Evolutionary conservation across 2,329 filamentous ascomycete species (phyloP), one percentile per base, ranked within the genome.

Genomic region (Tolypocladium pustulatum): DNA sequence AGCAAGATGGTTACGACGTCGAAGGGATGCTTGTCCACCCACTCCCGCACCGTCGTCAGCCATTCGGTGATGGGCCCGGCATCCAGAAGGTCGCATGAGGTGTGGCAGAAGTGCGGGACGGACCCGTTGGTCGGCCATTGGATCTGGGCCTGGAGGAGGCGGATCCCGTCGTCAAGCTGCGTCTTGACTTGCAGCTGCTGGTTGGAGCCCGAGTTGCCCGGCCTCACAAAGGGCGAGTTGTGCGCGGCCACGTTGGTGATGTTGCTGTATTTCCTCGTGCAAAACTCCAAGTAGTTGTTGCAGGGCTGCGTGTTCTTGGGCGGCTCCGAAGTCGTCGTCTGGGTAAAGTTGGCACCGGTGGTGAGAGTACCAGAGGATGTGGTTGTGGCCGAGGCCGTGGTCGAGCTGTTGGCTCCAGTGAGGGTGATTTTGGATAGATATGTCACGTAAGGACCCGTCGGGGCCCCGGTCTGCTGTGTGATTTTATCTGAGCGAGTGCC

Each of bases 1-100:
- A 97, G 85, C 22, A 97, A 78, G 63, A 97, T 86, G 1, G 90
- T 92, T 32, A 97, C 83, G 1, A 97, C 89, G 63, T 97, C 92
- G 74, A 90, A 93, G 0, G 91, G 91, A 65, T 97, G 85, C 0
- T 69, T 65, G 8, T 81, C 79, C 2, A 97, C 84, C 92, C 92
- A 97, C 51, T 76, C 71, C 40, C 78, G 79, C 15, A 96, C 88
- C 0, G 77, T 79, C 8, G 76, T 76, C 38, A 97, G 83, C 76
- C 90, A 94, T 51, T 82, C 76, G 57, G 87, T 84, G 56, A 94
- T 87, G 9, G 89, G 86, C 0, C 93, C 92, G 2, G 83, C 89
- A 65, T 96, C 87, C 37, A 96, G 81, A 3, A 96, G 76, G 63
- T 91, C 83, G 73, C 92, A 97, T 53, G 82, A 86, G 1, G 89